These are phyloP conservation scores for Penicillium digitatum DNA, from an alignment of 2,329 filamentous ascomycete species.

Conservation along the genomic window DNA sequence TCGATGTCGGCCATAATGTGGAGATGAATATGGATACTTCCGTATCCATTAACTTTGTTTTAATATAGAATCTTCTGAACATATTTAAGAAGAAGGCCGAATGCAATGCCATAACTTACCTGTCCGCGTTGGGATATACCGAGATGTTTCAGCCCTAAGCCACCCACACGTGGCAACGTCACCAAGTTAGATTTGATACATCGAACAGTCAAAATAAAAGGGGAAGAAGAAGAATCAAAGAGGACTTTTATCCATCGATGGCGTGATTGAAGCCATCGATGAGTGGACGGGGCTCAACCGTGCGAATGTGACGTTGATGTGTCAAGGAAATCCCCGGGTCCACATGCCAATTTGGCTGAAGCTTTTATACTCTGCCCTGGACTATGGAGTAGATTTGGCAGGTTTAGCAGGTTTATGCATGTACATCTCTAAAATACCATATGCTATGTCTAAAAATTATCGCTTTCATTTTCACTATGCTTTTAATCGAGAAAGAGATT, in stretches of 20 bases:
- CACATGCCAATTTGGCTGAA: neutral
- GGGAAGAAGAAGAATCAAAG: neutral
- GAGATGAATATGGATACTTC: neutral
- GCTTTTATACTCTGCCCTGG: neutral
- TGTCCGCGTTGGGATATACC: neutral
- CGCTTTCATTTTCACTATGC: slow-evolving; percentile 16
- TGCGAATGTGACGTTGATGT: neutral
- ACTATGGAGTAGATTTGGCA: no score
- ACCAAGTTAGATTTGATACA: neutral
- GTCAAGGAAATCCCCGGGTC: neutral
- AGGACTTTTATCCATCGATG: slow-evolving; percentile 17
- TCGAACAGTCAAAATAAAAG: neutral
- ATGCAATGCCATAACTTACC: slow-evolving; percentile 8
- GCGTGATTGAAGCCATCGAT: slow-evolving; percentile 26
- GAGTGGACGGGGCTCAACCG: slow-evolving; percentile 10
- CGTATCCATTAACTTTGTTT: neutral
- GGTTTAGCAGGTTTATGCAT: no score
- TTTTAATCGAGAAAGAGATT: slow-evolving; percentile 15
- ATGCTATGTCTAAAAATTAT: neutral
- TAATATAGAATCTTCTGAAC: neutral
- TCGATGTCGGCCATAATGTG: slow-evolving; percentile 23
- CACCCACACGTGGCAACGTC: slow-evolving; percentile 18
- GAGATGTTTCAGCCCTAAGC: slow-evolving; percentile 10
- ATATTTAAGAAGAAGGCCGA: neutral
- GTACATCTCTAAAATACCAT: neutral